Conservation (phyloP, 2,329 filamentous ascomycete species). For the Diaporthe amygdali region DNA sequence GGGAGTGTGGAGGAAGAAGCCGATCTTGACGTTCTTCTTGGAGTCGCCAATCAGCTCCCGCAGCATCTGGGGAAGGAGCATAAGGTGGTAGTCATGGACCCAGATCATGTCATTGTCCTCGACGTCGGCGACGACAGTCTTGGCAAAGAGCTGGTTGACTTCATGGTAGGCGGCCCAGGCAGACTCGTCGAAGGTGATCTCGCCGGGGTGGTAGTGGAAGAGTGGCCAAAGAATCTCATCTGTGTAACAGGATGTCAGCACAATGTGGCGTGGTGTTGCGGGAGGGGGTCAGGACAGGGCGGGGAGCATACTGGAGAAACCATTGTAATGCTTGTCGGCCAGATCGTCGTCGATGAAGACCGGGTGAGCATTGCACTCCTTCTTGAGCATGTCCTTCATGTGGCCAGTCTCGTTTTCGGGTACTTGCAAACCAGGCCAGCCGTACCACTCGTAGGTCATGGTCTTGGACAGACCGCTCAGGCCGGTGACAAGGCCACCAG, state of each 20-base stretch:
- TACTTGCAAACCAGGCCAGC: constrained; percentile 93
- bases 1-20: constrained; percentile 96
- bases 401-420: constrained; percentile 79
- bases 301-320: constrained; percentile 80
- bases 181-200: constrained; percentile 96
- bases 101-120: constrained; percentile 94
- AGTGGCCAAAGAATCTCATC: constrained; percentile 98
- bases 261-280: background rate
- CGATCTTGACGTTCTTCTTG: constrained; percentile 94
- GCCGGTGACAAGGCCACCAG: constrained; percentile 92
- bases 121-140: constrained; percentile 84
- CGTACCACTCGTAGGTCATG: constrained; percentile 97
- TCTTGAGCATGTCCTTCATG: constrained; percentile 79
- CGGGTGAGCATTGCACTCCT: constrained; percentile 87
- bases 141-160: constrained; percentile 90
- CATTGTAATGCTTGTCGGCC: constrained; percentile 95
- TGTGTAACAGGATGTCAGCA: constrained; percentile 39
- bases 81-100: constrained; percentile 98
- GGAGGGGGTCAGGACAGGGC: constrained; percentile 10
- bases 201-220: constrained; percentile 97
- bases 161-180: constrained; percentile 93
- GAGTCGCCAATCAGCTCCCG: constrained; percentile 82
- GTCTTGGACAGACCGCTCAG: constrained; percentile 90
- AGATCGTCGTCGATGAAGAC: constrained; percentile 94
- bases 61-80: constrained; percentile 95